Conservation (phyloP, 1,139 yeast species). For the Debaryomyces nepalensis region DNA sequence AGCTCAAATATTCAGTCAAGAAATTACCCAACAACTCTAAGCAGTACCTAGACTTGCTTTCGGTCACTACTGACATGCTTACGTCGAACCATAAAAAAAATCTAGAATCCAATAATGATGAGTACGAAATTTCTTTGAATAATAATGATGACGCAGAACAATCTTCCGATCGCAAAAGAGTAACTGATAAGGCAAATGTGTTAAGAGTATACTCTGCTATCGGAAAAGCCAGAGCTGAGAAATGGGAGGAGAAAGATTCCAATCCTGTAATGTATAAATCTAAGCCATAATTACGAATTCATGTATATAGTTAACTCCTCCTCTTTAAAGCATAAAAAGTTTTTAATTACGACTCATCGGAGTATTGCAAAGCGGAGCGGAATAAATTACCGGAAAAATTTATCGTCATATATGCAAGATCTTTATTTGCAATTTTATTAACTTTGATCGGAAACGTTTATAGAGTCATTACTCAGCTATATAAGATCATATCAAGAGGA, state of each 20-base stretch:
- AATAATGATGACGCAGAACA: constrained; percentile 5
- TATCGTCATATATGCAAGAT: constrained; percentile 4
- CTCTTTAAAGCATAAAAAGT: not conserved
- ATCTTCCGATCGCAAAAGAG: constrained; percentile 6
- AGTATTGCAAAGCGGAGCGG: constrained; percentile 10
- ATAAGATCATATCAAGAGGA: no score
- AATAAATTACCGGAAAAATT: constrained; percentile 8
- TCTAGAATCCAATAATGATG: constrained; percentile 8
- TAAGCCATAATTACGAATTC: constrained; percentile 9
- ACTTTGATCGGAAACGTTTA: not conserved
- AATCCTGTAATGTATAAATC: constrained; percentile 27
- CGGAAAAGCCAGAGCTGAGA: constrained; percentile 31
- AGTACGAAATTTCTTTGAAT: constrained; percentile 1
- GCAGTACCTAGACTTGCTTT: constrained; percentile 13
- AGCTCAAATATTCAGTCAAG: constrained; percentile 15
- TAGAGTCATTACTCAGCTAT: no score
- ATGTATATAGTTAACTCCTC: constrained; percentile 2
- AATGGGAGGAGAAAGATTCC: constrained; percentile 31
- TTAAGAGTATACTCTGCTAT: constrained; percentile 33
- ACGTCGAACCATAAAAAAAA: constrained; percentile 9
- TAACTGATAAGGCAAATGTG: constrained; percentile 18
- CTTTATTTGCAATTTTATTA: not conserved
- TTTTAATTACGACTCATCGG: constrained; percentile 9
- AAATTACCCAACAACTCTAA: constrained; percentile 12
- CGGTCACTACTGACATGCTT: constrained; percentile 16